These are phyloP conservation scores for Nannochloropsis oceanica DNA, from an alignment of 108 stramenopile species.

Conservation along the genomic window DNA sequence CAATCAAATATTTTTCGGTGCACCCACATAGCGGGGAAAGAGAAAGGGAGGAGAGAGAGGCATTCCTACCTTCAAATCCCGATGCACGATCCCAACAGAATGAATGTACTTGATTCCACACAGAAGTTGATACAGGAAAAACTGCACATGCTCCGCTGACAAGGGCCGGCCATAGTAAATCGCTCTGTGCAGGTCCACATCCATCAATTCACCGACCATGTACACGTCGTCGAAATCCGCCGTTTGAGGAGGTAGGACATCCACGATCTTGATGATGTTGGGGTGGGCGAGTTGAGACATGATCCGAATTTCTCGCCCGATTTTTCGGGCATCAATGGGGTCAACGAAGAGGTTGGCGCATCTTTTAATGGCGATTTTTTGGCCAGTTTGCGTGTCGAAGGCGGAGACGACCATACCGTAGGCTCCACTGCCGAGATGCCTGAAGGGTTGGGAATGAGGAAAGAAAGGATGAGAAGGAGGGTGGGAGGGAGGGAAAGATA, in stretches of 20 bases:
- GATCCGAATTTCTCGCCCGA: conserved; percentile 79
- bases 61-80: conserved; percentile 3
- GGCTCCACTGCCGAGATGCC: conserved; percentile 68
- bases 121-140: conserved; percentile 48
- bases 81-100: conserved; percentile 35
- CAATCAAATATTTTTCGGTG: no score
- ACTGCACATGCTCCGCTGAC: conserved; percentile 45
- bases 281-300: conserved; percentile 44
- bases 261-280: conserved; percentile 35
- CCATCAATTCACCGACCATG: conserved; percentile 94
- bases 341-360: conserved; percentile 71
- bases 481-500: background rate
- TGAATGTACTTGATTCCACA: conserved; percentile 50
- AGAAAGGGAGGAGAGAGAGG: background rate
- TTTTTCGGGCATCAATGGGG: conserved; percentile 96
- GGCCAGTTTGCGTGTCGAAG: conserved; percentile 2
- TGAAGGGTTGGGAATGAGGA: background rate
- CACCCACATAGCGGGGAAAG: background rate
- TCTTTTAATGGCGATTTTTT: conserved; percentile 92
- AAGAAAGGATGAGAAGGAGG: background rate
- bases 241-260: conserved; percentile 35
- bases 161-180: conserved; percentile 44
- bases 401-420: conserved; percentile 93
- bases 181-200: conserved; percentile 51
- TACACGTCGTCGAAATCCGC: conserved; percentile 75